Evolutionary conservation across 768 basidiomycete genomes (phyloP).

Genomic region (Amanita inopinata): DNA sequence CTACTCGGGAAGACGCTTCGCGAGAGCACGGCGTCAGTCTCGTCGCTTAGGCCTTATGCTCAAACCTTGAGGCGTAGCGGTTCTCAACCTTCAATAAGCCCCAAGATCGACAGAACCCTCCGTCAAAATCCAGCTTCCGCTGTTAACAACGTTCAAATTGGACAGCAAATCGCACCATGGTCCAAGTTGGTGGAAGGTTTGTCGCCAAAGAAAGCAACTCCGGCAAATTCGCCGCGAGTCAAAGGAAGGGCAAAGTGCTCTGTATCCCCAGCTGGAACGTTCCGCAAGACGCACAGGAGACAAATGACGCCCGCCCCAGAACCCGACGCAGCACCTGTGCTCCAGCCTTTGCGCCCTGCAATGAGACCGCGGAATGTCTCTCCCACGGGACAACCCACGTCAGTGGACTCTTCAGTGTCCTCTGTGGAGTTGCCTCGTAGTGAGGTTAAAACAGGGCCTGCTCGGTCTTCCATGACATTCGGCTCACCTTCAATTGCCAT

Average conservation of each 20-base stretch:
- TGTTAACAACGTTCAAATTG: constrained; percentile 21
- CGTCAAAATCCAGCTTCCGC: constrained; percentile 4
- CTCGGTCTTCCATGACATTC: constrained; percentile 28
- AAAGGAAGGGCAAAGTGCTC: constrained; percentile 10
- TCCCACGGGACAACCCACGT: constrained; percentile 1
- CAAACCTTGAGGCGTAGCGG: constrained; percentile 17
- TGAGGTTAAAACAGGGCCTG: constrained; percentile 21
- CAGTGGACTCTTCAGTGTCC: constrained; percentile 14
- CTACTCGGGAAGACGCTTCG: constrained; percentile 29
- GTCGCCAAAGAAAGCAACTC: constrained; percentile 20
- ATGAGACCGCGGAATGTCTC: constrained; percentile 18
- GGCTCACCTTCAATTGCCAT: constrained; percentile 21
- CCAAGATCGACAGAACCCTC: constrained; percentile 8
- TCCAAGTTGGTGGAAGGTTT: constrained; percentile 27
- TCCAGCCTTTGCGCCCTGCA: constrained; percentile 49
- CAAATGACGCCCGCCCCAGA: constrained; percentile 51
- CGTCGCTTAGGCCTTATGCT: constrained; percentile 42
- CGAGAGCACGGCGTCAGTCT: constrained; percentile 28
- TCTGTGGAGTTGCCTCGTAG: constrained; percentile 18
- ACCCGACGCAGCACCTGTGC: constrained; percentile 45
- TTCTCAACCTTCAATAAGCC: constrained; percentile 7
- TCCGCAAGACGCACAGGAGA: constrained; percentile 38
- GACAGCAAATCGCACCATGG: constrained; percentile 60
- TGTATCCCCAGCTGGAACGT: constrained; percentile 12
- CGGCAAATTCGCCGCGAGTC: constrained; percentile 11